Base-by-base conservation (phyloP, 148 eudicot species). In the Chenopodium berlandieri region DNA sequence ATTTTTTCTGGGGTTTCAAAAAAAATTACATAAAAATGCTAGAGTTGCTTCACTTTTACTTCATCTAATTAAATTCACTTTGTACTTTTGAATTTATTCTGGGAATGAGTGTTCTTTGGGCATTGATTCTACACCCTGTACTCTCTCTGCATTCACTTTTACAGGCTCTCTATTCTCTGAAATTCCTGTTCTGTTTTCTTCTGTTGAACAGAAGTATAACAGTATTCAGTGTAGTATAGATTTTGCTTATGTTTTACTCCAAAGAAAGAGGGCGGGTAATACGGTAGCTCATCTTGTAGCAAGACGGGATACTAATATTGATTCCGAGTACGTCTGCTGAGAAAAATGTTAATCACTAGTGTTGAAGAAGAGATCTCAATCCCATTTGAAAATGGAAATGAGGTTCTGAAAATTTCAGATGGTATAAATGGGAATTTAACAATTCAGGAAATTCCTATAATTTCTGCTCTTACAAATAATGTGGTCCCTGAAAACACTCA, bases 281-380 rank as follows among this genome's bases (percentile, higher is more conserved):
- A 17, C 19, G 22, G 62, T 56, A 56, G 22, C 62, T 56, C 60
- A 56, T 56, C 62, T 56, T 12, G 62, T 56, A 5, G 22, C 62
- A 56, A 56, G 20, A 56, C 62, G 62, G 60, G 54, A 50, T 50
- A 50, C 54, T 10, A 50, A 13, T 10, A 50, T 9, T 3, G 13
- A 50, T 56, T 56, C 62, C 60, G 4, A 2, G 22, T 56, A 16
- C 17, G 14, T 60, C 68, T 76, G 79, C 48, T 46, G 79, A 70
- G 74, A 16, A 47, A 87, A 79, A 91, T 90, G 93, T 64, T 89
- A 44, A 81, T 85, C 77, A 86, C 95, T 71, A 62, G 37, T 77
- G 90, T 85, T 79, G 82, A 86, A 63, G 91, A 88, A 62, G 82
- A 88, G 83, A 89, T 89, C 88, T 76, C 82, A 63, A 69, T 46